Percentiles rank a stretch among this genome's conserved stretches.
Conservation (phyloP, 129 eudicot genomes). For the Pittosporum tobira region DNA sequence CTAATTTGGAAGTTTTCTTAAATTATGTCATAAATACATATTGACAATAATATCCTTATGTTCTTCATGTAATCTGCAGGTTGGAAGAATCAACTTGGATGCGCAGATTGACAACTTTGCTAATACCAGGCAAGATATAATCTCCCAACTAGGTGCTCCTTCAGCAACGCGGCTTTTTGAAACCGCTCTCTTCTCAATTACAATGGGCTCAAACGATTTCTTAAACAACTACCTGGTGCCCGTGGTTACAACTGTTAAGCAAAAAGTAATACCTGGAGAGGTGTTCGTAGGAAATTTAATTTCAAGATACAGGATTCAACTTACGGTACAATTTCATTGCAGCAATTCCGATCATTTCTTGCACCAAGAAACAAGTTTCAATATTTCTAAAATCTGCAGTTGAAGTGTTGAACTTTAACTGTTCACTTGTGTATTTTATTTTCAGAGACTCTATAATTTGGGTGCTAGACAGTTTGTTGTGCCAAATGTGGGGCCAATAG, state of each 20-base stretch:
- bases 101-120: conserved; percentile 85
- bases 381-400: not conserved
- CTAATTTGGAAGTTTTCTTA: not conserved
- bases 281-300: conserved; percentile 52
- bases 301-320: conserved; percentile 57
- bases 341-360: conserved; percentile 6
- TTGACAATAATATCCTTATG: not conserved
- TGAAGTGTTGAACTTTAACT: not conserved
- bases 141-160: conserved; percentile 38
- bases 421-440: not conserved
- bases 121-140: conserved; percentile 64
- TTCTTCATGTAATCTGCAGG: conserved; percentile 22
- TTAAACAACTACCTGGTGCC: conserved; percentile 80
- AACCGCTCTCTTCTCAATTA: conserved; percentile 55
- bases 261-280: conserved; percentile 44
- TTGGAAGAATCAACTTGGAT: conserved; percentile 76
- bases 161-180: conserved; percentile 42
- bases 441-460: conserved; percentile 60
- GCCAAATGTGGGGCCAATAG: conserved; percentile 86
- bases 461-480: conserved; percentile 73
- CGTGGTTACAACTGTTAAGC: conserved; percentile 39
- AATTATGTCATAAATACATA: not conserved
- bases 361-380: too few species aligned
- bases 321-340: conserved; percentile 34
- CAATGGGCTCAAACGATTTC: conserved; percentile 89